These are phyloP conservation scores for Phytophthora constricta DNA, from an alignment of 352 stramenopile species.

Conservation along the genomic window DNA sequence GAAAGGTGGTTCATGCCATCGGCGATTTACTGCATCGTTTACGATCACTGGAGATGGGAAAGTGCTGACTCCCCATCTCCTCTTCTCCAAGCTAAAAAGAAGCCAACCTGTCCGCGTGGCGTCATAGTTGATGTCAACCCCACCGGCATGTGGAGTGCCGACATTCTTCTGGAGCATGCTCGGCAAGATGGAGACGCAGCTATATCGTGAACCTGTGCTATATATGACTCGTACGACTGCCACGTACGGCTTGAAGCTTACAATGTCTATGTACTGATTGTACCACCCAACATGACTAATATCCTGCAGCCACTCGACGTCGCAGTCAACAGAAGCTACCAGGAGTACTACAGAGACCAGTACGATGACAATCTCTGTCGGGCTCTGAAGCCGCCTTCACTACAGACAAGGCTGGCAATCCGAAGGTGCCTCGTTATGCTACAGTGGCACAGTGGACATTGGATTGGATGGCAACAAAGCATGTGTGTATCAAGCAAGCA, in stretches of 20 bases:
- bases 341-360: conserved; percentile 10
- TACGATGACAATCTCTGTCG: conserved; percentile 1
- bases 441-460: conserved; percentile 2
- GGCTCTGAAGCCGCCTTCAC: neutral
- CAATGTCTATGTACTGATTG: conserved; percentile 16
- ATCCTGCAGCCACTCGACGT: conserved; percentile 14
- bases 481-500: too few relatives aligned
- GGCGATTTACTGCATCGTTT: conserved; percentile 14
- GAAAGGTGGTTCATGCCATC: conserved; percentile 14
- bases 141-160: conserved; percentile 9
- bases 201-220: conserved; percentile 13
- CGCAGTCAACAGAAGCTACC: conserved; percentile 14
- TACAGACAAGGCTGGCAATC: conserved; percentile 5
- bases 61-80: neutral
- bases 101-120: conserved; percentile 5
- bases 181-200: neutral
- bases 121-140: conserved; percentile 11
- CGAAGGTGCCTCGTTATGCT: conserved; percentile 8
- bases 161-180: conserved; percentile 9
- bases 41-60: conserved; percentile 9
- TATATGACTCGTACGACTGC: conserved; percentile 18
- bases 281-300: conserved; percentile 15
- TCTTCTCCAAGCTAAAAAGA: conserved; percentile 19
- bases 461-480: too few relatives aligned
- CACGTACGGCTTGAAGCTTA: conserved; percentile 17